Evolutionary conservation across 2,329 filamentous ascomycete genomes (phyloP).

Genomic region (Fusarium ambrosium): DNA sequence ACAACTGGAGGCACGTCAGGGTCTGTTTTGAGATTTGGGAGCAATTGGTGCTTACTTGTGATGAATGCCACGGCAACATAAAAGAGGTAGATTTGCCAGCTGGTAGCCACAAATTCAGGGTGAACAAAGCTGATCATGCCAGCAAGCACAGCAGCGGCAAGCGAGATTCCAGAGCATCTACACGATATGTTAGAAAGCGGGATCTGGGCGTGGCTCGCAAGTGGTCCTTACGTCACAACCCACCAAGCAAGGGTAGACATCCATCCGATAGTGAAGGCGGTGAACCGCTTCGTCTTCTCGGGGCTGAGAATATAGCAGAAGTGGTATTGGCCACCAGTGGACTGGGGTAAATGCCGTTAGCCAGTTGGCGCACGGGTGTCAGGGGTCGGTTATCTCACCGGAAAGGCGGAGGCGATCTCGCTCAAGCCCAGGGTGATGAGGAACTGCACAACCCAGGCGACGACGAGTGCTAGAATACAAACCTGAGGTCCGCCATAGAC

Average conservation of each 20-base stretch:
- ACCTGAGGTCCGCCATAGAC: conserved; percentile 24
- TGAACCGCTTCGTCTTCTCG: conserved; percentile 12
- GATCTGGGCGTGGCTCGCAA: too few species aligned
- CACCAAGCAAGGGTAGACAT: conserved; percentile 27
- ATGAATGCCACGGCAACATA: conserved; percentile 17
- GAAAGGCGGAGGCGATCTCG: conserved; percentile 29
- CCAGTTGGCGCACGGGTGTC: not conserved
- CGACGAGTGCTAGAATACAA: conserved; percentile 10
- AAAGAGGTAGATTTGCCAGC: conserved; percentile 24
- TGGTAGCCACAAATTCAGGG: not conserved
- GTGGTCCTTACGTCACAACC: conserved; percentile 18
- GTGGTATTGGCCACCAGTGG: conserved; percentile 28
- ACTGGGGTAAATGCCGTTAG: conserved; percentile 1
- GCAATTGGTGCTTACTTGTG: not conserved
- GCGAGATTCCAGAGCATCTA: conserved; percentile 25
- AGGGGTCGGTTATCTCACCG: not conserved
- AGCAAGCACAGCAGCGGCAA: conserved; percentile 3
- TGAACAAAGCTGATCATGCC: conserved; percentile 15
- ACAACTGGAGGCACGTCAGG: not conserved
- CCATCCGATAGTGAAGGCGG: conserved; percentile 18
- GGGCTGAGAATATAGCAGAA: conserved; percentile 28
- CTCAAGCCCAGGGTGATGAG: conserved; percentile 18
- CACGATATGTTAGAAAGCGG: not conserved
- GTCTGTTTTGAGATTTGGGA: not conserved
- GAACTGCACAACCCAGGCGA: conserved; percentile 23